phyloP scores from a whole-genome alignment of 164 flowering plant species.

The Nymphaea thermarum region DNA sequence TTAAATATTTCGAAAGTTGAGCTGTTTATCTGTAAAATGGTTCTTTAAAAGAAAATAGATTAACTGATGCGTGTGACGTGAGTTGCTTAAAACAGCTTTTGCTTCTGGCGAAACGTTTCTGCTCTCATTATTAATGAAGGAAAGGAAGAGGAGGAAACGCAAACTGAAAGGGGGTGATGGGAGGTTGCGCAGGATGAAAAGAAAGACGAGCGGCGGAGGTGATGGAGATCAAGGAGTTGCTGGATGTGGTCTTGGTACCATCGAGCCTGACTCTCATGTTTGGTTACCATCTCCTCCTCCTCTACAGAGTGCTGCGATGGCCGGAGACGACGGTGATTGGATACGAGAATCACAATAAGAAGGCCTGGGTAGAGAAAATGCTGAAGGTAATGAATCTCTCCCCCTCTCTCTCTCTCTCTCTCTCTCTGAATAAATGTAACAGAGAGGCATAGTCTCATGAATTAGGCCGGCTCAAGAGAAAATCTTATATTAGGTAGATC shows the following conservation, averaged over 20 bases:
- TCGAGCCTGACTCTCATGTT: constrained; percentile 48
- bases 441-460: no score
- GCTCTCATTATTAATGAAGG: no score
- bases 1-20: no score
- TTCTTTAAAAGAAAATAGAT: no score
- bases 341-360: constrained; percentile 54
- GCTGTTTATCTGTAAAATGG: no score
- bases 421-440: no score
- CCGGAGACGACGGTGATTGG: constrained; percentile 52
- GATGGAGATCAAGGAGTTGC: constrained; percentile 17
- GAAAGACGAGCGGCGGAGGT: constrained; percentile 18
- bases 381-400: constrained; percentile 30
- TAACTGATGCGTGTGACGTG: no score
- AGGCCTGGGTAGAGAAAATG: constrained; percentile 56
- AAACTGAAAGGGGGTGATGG: not conserved
- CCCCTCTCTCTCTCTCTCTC: not conserved
- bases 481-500: no score
- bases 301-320: constrained; percentile 30
- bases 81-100: no score
- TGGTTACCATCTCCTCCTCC: constrained; percentile 45
- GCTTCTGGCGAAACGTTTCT: no score
- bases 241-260: constrained; percentile 59
- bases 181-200: not conserved
- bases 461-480: no score
- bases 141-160: no score